These are phyloP conservation scores for Botryotinia calthae DNA, from an alignment of 2,329 filamentous ascomycete genomes.

Conservation along the genomic window DNA sequence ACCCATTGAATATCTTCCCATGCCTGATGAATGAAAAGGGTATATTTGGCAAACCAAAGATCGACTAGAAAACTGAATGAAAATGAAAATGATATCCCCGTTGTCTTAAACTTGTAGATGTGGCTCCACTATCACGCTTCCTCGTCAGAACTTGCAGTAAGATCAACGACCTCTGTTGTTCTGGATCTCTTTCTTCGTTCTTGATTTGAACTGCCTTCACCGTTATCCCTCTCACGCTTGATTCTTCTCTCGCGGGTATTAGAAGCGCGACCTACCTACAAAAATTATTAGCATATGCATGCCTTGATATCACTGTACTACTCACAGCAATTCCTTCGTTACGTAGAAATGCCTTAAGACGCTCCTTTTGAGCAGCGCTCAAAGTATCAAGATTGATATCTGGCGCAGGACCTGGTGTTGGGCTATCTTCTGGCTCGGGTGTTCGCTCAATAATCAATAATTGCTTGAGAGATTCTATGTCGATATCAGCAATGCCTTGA, in stretches of 20 bases:
- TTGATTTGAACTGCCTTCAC: not conserved
- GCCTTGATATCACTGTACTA: not conserved
- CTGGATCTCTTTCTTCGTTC: not conserved
- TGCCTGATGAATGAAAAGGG: too few relatives aligned
- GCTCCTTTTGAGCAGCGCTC: not conserved
- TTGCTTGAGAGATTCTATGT: constrained; percentile 16
- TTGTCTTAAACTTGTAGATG: not conserved
- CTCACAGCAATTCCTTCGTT: constrained; percentile 6
- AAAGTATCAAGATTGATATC: not conserved
- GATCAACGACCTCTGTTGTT: not conserved
- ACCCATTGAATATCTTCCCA: not conserved
- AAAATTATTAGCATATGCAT: not conserved
- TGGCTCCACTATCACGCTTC: not conserved
- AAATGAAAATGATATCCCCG: not conserved
- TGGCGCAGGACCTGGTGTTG: not conserved
- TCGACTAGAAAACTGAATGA: not conserved
- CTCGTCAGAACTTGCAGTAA: constrained; percentile 7
- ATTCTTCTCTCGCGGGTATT: constrained; percentile 4
- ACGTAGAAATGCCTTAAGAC: constrained; percentile 10
- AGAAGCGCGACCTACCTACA: not conserved
- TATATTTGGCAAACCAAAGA: not conserved
- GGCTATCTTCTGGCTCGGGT: constrained; percentile 7
- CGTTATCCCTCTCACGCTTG: constrained; percentile 5
- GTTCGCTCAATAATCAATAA: constrained; percentile 15
- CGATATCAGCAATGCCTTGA: not conserved